A percentile compares a stretch with the other conserved stretches of the same genome.
phyloP scores from a whole-genome alignment of 148 eudicot species.

The Dysphania ambrosioides region DNA sequence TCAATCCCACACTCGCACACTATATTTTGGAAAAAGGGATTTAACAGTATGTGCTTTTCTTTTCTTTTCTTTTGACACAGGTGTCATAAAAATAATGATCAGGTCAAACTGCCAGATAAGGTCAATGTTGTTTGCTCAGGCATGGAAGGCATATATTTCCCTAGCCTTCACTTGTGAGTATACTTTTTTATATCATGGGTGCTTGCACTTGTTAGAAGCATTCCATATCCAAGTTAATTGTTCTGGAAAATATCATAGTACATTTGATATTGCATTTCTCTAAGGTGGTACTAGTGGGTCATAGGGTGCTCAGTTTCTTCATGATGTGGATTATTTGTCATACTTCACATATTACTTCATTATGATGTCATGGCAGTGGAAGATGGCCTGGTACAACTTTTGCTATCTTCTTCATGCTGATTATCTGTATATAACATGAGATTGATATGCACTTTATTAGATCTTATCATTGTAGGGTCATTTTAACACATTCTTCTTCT shows the following conservation, averaged over 20 bases:
- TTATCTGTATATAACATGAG: too few relatives aligned
- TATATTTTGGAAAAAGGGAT: background rate
- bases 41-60: constrained; percentile 21
- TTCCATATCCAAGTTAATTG: background rate
- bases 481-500: too few relatives aligned
- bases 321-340: background rate
- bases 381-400: background rate
- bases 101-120: constrained; percentile 57
- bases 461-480: too few relatives aligned
- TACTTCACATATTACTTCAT: too few relatives aligned
- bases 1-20: background rate
- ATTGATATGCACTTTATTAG: too few relatives aligned
- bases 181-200: constrained; percentile 1
- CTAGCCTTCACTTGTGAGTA: constrained; percentile 76
- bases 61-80: constrained; percentile 30
- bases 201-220: background rate
- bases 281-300: background rate
- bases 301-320: background rate
- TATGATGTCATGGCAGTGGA: background rate
- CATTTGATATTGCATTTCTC: background rate
- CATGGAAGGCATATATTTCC: constrained; percentile 70
- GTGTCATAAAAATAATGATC: constrained; percentile 39
- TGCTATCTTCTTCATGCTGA: background rate
- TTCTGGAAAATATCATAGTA: background rate
- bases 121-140: constrained; percentile 68